phyloP scores from a whole-genome alignment of 768 basidiomycete species.

The Austroboletus festivus region DNA sequence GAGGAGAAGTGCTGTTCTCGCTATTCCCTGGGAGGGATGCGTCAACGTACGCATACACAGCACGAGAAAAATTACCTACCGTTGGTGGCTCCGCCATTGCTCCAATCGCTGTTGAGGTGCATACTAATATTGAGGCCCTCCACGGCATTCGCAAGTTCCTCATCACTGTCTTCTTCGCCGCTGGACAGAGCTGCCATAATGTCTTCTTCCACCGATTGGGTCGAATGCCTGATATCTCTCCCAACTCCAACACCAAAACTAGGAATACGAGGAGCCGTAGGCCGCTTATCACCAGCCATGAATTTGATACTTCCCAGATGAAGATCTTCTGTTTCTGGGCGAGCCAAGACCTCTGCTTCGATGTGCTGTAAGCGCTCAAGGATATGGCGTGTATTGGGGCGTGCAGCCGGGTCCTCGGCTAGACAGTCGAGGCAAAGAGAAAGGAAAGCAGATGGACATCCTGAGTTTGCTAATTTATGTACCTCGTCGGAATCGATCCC shows the following conservation, averaged over 20 bases:
- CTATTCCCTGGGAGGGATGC: conserved; percentile 31
- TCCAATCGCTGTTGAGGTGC: conserved; percentile 47
- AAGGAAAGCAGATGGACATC: conserved; percentile 78
- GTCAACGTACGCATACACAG: conserved; percentile 10
- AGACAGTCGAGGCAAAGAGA: conserved; percentile 78
- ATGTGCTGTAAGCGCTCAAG: conserved; percentile 76
- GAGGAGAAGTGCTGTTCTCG: conserved; percentile 51
- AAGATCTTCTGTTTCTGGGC: conserved; percentile 63
- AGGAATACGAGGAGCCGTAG: conserved; percentile 70
- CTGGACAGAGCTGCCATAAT: conserved; percentile 33
- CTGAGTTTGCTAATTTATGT: conserved; percentile 57
- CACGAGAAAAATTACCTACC: conserved; percentile 16
- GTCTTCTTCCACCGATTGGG: conserved; percentile 35
- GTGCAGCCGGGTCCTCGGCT: conserved; percentile 53
- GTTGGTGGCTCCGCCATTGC: conserved; percentile 35
- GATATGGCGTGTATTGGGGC: conserved; percentile 77
- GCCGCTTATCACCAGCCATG: conserved; percentile 64
- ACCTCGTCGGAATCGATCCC: conserved; percentile 77
- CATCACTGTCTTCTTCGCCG: conserved; percentile 57
- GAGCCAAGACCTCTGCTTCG: conserved; percentile 76
- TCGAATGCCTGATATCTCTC: conserved; percentile 46
- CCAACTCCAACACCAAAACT: conserved; percentile 79
- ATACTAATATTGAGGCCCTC: conserved; percentile 47
- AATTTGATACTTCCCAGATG: conserved; percentile 87
- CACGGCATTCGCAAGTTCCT: conserved; percentile 65